phyloP scores from a whole-genome alignment of 1,284 basidiomycete genomes.

The Ceratobasidium sp. region DNA sequence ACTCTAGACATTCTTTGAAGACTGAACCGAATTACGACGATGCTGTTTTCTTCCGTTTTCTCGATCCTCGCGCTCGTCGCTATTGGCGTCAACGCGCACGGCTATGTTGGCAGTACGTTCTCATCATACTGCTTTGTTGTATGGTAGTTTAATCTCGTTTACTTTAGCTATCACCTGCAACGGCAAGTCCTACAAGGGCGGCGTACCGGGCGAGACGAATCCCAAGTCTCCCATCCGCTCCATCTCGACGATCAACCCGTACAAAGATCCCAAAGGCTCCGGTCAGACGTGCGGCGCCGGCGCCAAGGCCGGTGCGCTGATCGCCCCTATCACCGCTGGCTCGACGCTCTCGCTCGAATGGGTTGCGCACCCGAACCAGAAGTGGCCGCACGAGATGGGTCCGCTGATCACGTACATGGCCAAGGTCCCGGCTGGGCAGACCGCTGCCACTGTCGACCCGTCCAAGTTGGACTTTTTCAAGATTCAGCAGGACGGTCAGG shows the following conservation, averaged over 20 bases:
- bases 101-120: constrained; percentile 11
- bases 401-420: constrained; percentile 79
- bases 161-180: constrained; percentile 60
- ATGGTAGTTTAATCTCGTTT: neutral
- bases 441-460: constrained; percentile 69
- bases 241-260: constrained; percentile 65
- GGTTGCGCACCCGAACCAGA: constrained; percentile 62
- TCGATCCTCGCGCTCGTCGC: constrained; percentile 33
- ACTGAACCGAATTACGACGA: constrained; percentile 21
- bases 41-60: constrained; percentile 40
- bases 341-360: constrained; percentile 69
- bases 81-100: constrained; percentile 25
- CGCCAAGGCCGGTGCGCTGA: constrained; percentile 63
- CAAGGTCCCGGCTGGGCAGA: constrained; percentile 57
- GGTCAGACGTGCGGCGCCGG: constrained; percentile 72
- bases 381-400: constrained; percentile 76
- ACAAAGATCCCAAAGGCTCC: constrained; percentile 69
- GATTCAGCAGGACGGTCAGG: constrained; percentile 61
- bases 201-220: constrained; percentile 54
- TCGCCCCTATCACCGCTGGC: constrained; percentile 72
- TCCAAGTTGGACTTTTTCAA: constrained; percentile 76
- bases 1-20: constrained; percentile 24
- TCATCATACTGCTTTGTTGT: neutral
- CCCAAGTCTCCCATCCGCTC: constrained; percentile 68
- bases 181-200: constrained; percentile 66